These are phyloP conservation scores for Hyaloperonospora arabidopsidis DNA, from an alignment of 352 stramenopile genomes.

Conservation along the genomic window DNA sequence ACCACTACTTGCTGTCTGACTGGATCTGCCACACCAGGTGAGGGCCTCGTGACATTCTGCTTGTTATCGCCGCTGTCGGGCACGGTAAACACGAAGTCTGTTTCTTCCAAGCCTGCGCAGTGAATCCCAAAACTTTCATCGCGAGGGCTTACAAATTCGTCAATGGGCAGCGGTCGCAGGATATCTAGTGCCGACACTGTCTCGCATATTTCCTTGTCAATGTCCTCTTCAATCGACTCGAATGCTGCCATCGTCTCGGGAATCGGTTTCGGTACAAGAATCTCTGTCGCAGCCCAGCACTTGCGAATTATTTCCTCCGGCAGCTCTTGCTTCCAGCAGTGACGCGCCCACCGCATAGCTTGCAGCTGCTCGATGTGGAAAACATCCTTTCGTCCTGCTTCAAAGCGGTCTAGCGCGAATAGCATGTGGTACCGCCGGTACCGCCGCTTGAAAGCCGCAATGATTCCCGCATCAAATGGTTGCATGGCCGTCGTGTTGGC, in stretches of 20 bases:
- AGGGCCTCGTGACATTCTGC: constrained; percentile 20
- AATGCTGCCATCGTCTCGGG: constrained; percentile 23
- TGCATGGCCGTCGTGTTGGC: constrained; percentile 23
- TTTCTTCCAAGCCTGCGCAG: constrained; percentile 36
- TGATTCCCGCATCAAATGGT: constrained; percentile 36
- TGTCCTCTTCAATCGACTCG: constrained; percentile 33
- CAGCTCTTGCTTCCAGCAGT: constrained; percentile 40
- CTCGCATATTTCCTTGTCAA: constrained; percentile 45
- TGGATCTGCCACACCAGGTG: constrained; percentile 15
- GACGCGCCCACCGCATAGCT: constrained; percentile 45
- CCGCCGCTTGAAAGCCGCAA: constrained; percentile 42
- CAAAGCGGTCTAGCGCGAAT: constrained; percentile 44
- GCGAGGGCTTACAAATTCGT: constrained; percentile 41
- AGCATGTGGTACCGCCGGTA: constrained; percentile 50
- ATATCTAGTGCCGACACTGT: constrained; percentile 34
- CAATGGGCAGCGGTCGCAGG: constrained; percentile 34
- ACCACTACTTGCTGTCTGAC: constrained; percentile 13
- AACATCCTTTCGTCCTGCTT: constrained; percentile 37
- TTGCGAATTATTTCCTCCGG: constrained; percentile 31
- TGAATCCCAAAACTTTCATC: constrained; percentile 41
- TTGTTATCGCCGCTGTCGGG: constrained; percentile 19
- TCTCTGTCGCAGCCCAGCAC: constrained; percentile 33
- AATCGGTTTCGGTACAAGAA: constrained; percentile 20
- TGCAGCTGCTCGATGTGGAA: constrained; percentile 43
- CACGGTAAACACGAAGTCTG: constrained; percentile 37